phyloP scores from a whole-genome alignment of 345 rosid species.

The Murraya paniculata region DNA sequence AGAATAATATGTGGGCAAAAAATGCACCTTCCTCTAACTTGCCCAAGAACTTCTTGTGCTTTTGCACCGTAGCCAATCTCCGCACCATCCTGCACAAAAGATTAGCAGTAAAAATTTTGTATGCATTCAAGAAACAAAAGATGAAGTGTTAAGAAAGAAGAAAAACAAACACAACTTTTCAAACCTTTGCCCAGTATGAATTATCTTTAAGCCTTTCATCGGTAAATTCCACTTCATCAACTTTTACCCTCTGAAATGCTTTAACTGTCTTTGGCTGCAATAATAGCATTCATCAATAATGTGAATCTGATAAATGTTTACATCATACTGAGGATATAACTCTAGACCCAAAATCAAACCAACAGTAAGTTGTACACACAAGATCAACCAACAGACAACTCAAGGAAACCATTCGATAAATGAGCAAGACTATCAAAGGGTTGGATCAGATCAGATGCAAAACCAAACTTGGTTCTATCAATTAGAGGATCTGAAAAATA shows the following conservation, averaged over 20 bases:
- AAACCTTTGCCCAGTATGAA: slow-evolving; percentile 94
- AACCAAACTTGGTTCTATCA: not conserved
- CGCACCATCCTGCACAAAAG: slow-evolving; percentile 62
- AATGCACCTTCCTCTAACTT: slow-evolving; percentile 89
- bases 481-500: not conserved
- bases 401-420: not conserved
- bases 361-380: not conserved
- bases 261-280: slow-evolving; percentile 59
- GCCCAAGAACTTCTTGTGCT: slow-evolving; percentile 91
- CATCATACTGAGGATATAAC: not conserved
- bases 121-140: slow-evolving; percentile 6
- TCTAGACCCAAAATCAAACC: not conserved
- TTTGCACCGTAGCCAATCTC: slow-evolving; percentile 89
- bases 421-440: not conserved
- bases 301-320: not conserved
- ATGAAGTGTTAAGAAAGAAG: not conserved
- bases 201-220: slow-evolving; percentile 82
- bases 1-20: not conserved
- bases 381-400: not conserved
- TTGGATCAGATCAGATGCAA: not conserved
- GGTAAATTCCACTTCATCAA: slow-evolving; percentile 62
- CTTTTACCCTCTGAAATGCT: slow-evolving; percentile 81
- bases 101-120: not conserved
- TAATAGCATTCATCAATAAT: not conserved
- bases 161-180: not conserved